These are phyloP conservation scores for Lanmaoa pseudosensibilis DNA, from an alignment of 768 basidiomycete genomes.

Conservation along the genomic window DNA sequence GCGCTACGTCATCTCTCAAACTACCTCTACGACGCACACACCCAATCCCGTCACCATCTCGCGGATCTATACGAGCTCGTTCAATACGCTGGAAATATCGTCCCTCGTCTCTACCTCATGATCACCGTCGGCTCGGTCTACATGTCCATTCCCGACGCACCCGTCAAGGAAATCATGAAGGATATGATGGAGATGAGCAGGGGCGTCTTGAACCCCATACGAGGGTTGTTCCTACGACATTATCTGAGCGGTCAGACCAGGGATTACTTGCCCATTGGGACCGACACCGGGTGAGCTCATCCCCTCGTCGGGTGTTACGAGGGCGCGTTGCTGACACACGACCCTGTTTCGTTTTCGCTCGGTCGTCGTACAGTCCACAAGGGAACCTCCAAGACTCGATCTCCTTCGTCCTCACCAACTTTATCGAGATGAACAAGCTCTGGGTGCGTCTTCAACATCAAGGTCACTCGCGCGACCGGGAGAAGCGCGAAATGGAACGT, in stretches of 20 bases:
- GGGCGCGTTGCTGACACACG: background rate
- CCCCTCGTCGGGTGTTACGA: background rate
- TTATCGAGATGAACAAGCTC: conserved; percentile 99
- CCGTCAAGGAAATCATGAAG: conserved; percentile 99
- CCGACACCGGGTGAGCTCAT: conserved; percentile 68
- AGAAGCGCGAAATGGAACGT: conserved; percentile 96
- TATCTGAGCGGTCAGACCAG: conserved; percentile 97
- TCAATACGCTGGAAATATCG: conserved; percentile 98
- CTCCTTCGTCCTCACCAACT: conserved; percentile 94
- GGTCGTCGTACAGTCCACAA: conserved; percentile 54
- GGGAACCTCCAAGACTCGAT: conserved; percentile 96
- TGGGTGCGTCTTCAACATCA: conserved; percentile 99
- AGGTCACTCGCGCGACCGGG: conserved; percentile 94
- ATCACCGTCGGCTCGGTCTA: conserved; percentile 99
- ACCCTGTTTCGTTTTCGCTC: background rate
- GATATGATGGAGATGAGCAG: conserved; percentile 99
- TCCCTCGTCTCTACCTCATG: conserved; percentile 95
- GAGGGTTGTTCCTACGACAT: conserved; percentile 93
- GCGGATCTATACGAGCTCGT: conserved; percentile 99
- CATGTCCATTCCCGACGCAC: conserved; percentile 97
- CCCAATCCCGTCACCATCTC: conserved; percentile 86
- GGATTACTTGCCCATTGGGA: conserved; percentile 90
- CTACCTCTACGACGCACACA: conserved; percentile 96
- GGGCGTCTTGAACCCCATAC: conserved; percentile 95
- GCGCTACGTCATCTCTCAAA: conserved; percentile 92